Conservation (phyloP, 1,284 basidiomycete genomes). For the Porodaedalea pini region DNA sequence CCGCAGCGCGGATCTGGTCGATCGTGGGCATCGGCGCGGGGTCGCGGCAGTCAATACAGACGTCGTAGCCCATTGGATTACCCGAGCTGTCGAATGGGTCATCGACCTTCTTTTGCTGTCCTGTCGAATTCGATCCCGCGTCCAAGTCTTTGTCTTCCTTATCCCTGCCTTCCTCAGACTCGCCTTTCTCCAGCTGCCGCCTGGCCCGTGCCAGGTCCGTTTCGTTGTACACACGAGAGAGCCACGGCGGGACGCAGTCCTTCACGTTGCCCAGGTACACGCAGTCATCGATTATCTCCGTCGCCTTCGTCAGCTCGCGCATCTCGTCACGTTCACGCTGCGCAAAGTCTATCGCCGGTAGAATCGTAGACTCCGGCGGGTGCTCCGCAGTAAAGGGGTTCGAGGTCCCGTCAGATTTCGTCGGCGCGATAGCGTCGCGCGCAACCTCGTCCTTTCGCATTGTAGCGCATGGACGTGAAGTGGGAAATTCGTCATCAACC, state of each 20-base stretch:
- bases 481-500: not conserved
- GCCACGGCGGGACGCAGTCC: slow-evolving; percentile 58
- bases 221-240: slow-evolving; percentile 21
- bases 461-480: not conserved
- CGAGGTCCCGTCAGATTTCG: slow-evolving; percentile 36
- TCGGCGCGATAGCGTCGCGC: slow-evolving; percentile 47
- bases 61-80: slow-evolving; percentile 66
- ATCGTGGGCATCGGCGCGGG: slow-evolving; percentile 62
- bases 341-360: slow-evolving; percentile 59
- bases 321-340: slow-evolving; percentile 86
- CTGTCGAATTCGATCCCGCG: not conserved
- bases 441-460: slow-evolving; percentile 32
- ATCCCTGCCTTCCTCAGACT: not conserved
- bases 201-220: slow-evolving; percentile 11
- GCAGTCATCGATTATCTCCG: slow-evolving; percentile 18
- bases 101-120: not conserved
- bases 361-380: slow-evolving; percentile 41
- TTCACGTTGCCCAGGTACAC: slow-evolving; percentile 75
- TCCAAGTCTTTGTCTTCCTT: not conserved
- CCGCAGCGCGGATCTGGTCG: slow-evolving; percentile 61
- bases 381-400: slow-evolving; percentile 29
- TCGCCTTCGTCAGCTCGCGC: slow-evolving; percentile 78
- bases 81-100: slow-evolving; percentile 53
- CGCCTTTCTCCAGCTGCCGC: not conserved
- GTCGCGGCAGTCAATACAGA: slow-evolving; percentile 87